Conservation (phyloP, 371 early-diverging fungal genomes). For the Mortierella sp. region DNA sequence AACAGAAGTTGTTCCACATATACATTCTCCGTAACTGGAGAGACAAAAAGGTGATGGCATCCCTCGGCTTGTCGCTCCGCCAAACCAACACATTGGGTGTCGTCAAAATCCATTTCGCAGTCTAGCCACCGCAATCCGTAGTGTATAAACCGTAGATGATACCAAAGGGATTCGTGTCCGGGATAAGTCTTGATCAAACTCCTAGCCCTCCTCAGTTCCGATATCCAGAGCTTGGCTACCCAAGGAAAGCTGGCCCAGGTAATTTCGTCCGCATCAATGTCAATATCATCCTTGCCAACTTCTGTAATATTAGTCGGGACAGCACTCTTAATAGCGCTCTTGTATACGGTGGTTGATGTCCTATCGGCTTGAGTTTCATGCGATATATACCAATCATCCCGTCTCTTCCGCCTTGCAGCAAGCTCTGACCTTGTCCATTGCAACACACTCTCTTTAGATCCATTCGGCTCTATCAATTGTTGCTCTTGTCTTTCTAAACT, state of each 20-base stretch:
- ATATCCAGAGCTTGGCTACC: constrained; percentile 46
- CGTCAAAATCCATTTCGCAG: constrained; percentile 18
- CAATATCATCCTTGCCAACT: not conserved
- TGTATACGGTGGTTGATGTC: not conserved
- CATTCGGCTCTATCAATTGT: not conserved
- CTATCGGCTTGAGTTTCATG: not conserved
- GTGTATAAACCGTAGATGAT: constrained; percentile 64
- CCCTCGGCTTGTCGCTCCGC: not conserved
- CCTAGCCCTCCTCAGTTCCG: constrained; percentile 57
- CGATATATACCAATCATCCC: not conserved
- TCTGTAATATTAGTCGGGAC: not conserved
- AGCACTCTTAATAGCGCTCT: constrained; percentile 21
- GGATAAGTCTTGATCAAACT: constrained; percentile 61
- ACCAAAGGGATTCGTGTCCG: constrained; percentile 73
- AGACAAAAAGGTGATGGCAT: not conserved
- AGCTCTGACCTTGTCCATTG: constrained; percentile 46
- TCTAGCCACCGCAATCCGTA: constrained; percentile 55
- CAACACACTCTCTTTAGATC: not conserved
- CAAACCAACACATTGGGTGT: not conserved
- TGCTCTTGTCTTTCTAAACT: not conserved
- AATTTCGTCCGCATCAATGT: constrained; percentile 9
- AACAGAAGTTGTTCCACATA: not conserved
- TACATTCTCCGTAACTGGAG: not conserved
- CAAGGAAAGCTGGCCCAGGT: constrained; percentile 22
- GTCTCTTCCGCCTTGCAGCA: constrained; percentile 9